Percentiles rank a stretch among this genome's conserved stretches.
phyloP scores from a whole-genome alignment of 306 rosid genomes.

The Malus asiatica region DNA sequence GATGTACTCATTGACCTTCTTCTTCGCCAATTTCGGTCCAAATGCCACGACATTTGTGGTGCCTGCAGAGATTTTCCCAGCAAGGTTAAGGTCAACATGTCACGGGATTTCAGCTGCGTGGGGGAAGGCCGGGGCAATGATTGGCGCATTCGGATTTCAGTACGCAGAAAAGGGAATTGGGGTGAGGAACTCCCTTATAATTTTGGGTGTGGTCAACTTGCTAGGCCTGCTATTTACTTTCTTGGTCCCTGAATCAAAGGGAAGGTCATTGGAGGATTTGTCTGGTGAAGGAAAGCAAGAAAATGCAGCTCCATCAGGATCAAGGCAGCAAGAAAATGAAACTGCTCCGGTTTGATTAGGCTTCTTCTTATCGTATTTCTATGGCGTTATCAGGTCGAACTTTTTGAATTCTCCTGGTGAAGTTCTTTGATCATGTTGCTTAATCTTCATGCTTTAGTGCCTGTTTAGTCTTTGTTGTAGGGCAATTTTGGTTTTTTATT shows the following conservation, averaged over 20 bases:
- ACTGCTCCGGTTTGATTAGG: constrained; percentile 15
- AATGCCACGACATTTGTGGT: constrained; percentile 78
- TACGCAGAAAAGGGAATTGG: constrained; percentile 53
- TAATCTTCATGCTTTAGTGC: not conserved
- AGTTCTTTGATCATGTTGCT: not conserved
- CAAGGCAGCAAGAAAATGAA: constrained; percentile 9
- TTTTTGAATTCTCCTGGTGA: not conserved
- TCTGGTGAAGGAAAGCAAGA: constrained; percentile 67
- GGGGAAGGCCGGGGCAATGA: constrained; percentile 88
- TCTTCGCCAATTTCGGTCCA: constrained; percentile 86
- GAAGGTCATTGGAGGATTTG: constrained; percentile 70
- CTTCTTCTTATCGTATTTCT: not conserved
- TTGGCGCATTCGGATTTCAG: constrained; percentile 75
- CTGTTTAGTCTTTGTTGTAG: not conserved
- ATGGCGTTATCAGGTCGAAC: not conserved
- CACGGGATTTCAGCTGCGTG: constrained; percentile 88
- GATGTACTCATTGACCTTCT: constrained; percentile 78
- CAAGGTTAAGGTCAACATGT: constrained; percentile 76
- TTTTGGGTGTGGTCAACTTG: constrained; percentile 50
- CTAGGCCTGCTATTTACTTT: constrained; percentile 59
- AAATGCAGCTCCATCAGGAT: constrained; percentile 7
- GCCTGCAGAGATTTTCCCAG: constrained; percentile 89
- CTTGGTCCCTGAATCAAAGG: constrained; percentile 83
- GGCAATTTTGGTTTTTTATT: not conserved
- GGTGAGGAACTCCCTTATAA: constrained; percentile 44